Evolutionary conservation across 2,329 filamentous ascomycete genomes (phyloP).

Genomic region (Paecilomyces formosus): DNA sequence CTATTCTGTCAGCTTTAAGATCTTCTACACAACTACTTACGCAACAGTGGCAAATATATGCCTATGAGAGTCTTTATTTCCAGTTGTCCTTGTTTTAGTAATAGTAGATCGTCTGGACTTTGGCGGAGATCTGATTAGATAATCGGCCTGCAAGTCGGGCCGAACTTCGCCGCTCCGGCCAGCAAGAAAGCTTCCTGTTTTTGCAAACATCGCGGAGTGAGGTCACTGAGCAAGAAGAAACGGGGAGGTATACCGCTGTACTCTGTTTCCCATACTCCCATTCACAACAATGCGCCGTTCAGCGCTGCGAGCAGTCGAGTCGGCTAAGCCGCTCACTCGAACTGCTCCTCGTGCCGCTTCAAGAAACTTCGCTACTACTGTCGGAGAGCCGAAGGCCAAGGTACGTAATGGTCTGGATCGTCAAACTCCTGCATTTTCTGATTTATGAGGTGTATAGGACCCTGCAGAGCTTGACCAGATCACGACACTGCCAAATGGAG

Average conservation of each 20-base stretch:
- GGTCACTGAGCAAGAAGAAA: background rate
- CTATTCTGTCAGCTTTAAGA: background rate
- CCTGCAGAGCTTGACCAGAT: conserved; percentile 80
- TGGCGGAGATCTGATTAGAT: background rate
- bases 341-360: conserved; percentile 22
- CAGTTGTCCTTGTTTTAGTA: background rate
- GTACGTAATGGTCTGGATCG: conserved; percentile 13
- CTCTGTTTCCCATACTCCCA: background rate
- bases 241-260: background rate
- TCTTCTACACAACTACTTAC: background rate
- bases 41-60: background rate
- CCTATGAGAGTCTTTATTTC: background rate
- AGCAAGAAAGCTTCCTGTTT: background rate
- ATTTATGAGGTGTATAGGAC: conserved; percentile 47
- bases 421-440: background rate
- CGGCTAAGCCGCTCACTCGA: conserved; percentile 27
- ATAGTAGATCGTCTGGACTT: background rate
- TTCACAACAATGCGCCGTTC: conserved; percentile 28
- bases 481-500: conserved; percentile 82
- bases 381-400: conserved; percentile 21
- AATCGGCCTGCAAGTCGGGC: background rate
- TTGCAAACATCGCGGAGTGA: background rate
- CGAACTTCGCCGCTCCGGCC: background rate
- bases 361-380: conserved; percentile 29
- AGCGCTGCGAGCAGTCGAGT: conserved; percentile 32